phyloP scores from a whole-genome alignment of 2,329 filamentous ascomycete genomes.

The Exserohilum turcica region DNA sequence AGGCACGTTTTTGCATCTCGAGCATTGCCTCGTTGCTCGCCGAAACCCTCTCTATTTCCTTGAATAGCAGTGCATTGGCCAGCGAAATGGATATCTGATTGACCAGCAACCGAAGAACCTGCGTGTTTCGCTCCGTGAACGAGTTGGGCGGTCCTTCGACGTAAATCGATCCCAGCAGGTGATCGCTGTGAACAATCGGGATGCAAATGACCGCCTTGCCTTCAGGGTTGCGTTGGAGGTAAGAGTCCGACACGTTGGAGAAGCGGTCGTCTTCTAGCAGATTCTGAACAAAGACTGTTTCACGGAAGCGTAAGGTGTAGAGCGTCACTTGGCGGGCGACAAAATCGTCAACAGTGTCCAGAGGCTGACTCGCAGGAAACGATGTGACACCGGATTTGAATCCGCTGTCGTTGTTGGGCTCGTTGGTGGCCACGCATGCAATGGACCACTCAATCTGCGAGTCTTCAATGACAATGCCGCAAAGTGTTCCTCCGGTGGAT shows the following conservation, averaged over 20 bases:
- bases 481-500: constrained; percentile 74
- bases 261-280: constrained; percentile 77
- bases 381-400: constrained; percentile 61
- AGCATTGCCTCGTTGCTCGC: constrained; percentile 81
- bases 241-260: constrained; percentile 72
- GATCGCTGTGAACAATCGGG: constrained; percentile 74
- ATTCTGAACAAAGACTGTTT: constrained; percentile 75
- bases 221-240: constrained; percentile 69
- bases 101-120: constrained; percentile 68
- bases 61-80: constrained; percentile 68
- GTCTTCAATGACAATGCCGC: constrained; percentile 75
- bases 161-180: constrained; percentile 75
- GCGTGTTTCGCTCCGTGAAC: constrained; percentile 70
- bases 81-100: constrained; percentile 74
- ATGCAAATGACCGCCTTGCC: constrained; percentile 80
- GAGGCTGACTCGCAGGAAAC: constrained; percentile 67
- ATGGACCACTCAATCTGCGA: constrained; percentile 70
- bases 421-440: constrained; percentile 73
- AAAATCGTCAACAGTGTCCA: constrained; percentile 66
- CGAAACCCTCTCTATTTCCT: constrained; percentile 74
- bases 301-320: constrained; percentile 77
- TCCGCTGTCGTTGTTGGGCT: constrained; percentile 46
- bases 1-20: constrained; percentile 73
- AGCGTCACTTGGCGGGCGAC: constrained; percentile 78
- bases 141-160: constrained; percentile 77